Base-by-base conservation (phyloP, 768 basidiomycete species). In the Suillus fuscotomentosus region DNA sequence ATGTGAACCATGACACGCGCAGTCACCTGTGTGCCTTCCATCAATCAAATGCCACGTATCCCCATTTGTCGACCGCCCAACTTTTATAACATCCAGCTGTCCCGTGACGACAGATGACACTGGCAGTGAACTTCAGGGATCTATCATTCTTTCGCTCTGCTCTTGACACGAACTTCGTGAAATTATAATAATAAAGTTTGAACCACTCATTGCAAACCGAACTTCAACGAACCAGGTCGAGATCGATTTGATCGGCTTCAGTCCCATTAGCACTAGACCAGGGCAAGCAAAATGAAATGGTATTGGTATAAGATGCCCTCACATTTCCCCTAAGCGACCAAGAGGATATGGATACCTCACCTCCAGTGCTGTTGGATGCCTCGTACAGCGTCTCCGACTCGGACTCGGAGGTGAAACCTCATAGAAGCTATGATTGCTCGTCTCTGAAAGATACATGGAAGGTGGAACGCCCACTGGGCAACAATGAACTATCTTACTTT, bases 401-500 rank as follows among this genome's bases (percentile, higher is more conserved):
- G 14, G 31, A n/a, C 15, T 41, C 27, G 14, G 51, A 42, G 10
- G 62, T 41, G 11, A 41, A 45, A 9, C 15, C 13, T 60, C 39
- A 42, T 3, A 41, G 17, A 10, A 59, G 17, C 14, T 43, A 42
- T 24, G 24, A 24, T 27, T 42, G 57, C 57, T 59, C 57, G 17
- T 59, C 24, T 42, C 57, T 42, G 57, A 20, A 43, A 63, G 60
- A 43, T 22, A 27, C 43, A 48, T 62, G 41, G 34, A 31, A 48
- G 6, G 54, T 63, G 62, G 83, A 89, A 71, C 83, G 90, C 31
- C 79, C 72, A 63, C 77, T 95, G 57, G 91, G 91, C 5, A 86
- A 91, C 63, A 92, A 86, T 27, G 92, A 95, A 75, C 74, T 83
- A 9, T 91, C 90, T 1, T 95, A 94, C 75, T 94, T 85, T 73